phyloP scores from a whole-genome alignment of 768 basidiomycete genomes.

The Tephrocybe sp. region DNA sequence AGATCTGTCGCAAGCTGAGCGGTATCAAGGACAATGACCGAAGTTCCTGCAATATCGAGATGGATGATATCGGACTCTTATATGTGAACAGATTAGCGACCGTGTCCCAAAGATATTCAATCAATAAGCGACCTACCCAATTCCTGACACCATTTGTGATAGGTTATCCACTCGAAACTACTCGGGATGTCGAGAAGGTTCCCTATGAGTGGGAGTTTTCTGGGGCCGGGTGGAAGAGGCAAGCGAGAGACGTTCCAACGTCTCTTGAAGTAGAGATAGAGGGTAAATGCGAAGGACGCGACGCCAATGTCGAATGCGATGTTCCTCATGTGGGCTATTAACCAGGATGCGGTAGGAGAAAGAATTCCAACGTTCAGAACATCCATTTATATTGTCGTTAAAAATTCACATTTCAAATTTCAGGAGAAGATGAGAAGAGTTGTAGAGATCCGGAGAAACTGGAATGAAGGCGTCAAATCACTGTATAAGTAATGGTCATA shows the following conservation, averaged over 20 bases:
- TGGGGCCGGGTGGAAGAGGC: constrained; percentile 41
- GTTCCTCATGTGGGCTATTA: too few relatives aligned
- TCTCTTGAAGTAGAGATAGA: constrained; percentile 20
- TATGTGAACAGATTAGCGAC: not conserved
- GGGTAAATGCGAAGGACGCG: constrained; percentile 16
- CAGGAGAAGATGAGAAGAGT: too few relatives aligned
- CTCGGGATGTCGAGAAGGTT: constrained; percentile 40
- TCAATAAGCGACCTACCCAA: too few relatives aligned
- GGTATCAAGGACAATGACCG: constrained; percentile 22
- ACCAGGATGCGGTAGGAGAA: too few relatives aligned
- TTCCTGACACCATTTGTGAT: constrained; percentile 39
- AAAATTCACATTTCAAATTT: too few relatives aligned
- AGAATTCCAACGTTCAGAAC: too few relatives aligned
- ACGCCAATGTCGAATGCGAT: not conserved
- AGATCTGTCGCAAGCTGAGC: constrained; percentile 23
- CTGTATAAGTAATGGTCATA: too few relatives aligned
- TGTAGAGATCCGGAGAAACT: too few relatives aligned
- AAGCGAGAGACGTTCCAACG: constrained; percentile 3
- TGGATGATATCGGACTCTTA: constrained; percentile 26
- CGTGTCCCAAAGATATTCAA: too few relatives aligned
- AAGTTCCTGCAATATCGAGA: constrained; percentile 19
- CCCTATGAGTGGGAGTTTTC: constrained; percentile 36
- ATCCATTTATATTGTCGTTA: too few relatives aligned
- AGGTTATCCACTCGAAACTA: constrained; percentile 34
- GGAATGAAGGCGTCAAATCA: too few relatives aligned